phyloP scores from a whole-genome alignment of 169 alveolate species.

The Cryptosporidium canis region DNA sequence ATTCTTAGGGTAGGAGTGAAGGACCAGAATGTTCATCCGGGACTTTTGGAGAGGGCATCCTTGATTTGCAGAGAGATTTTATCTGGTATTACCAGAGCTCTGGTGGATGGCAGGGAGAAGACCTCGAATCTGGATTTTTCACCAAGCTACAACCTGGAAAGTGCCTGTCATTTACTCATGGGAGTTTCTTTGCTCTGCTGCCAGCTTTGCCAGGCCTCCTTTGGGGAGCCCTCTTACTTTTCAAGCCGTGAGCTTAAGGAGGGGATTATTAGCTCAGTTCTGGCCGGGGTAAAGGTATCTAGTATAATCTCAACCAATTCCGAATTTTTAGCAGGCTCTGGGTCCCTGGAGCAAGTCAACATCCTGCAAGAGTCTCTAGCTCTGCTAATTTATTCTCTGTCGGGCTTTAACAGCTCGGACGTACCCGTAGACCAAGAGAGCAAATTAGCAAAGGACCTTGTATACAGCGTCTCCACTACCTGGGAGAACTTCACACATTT shows the following conservation, averaged over 20 bases:
- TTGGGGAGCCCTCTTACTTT: neutral
- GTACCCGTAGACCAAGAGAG: neutral
- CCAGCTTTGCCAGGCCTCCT: neutral
- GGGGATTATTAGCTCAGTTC: neutral
- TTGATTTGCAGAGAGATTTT: neutral
- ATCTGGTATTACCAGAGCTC: neutral
- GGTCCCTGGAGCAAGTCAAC: neutral
- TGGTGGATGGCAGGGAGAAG: neutral
- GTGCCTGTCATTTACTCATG: neutral
- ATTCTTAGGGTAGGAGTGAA: neutral
- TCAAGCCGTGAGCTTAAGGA: neutral
- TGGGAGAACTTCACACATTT: slow-evolving; percentile 20
- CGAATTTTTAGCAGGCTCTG: neutral
- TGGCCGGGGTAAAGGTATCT: neutral
- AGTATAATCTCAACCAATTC: neutral
- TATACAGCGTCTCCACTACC: neutral
- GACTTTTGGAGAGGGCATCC: neutral
- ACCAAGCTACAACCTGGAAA: neutral
- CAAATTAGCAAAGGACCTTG: neutral
- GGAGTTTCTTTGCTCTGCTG: neutral
- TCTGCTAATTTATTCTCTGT: neutral
- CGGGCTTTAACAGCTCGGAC: neutral
- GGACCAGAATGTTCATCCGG: neutral
- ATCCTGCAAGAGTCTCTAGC: neutral
- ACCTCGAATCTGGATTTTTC: neutral